Base-by-base conservation (phyloP, 2,329 filamentous ascomycete genomes). In the Alternaria ventricosa region DNA sequence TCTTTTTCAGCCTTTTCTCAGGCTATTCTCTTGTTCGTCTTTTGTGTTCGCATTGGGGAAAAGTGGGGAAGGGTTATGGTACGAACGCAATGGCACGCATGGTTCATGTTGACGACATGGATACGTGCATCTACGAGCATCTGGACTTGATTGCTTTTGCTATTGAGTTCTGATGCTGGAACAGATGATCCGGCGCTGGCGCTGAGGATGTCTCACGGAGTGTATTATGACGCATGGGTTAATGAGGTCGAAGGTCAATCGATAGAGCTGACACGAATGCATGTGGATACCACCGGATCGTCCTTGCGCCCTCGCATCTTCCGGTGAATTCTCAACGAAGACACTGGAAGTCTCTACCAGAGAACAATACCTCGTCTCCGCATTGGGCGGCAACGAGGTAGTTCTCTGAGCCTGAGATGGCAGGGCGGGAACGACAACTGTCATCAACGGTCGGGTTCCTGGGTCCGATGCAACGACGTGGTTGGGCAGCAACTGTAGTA, bases 151-250 rank as follows among this genome's bases (percentile, higher is more conserved):
- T 69, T 76, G 62, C 67, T 78, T 75, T 75, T 73, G 64, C 62
- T 65, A 59, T 63, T 60, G 64, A 66, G 59, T 50, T 47, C 51
- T 77, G 72, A 75, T 75, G 68, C 58, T 60, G 59, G 63, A 49
- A 63, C 51, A 57, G 64, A 64, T 53, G 59, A 63, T 61, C 71
- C 66, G 68, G 71, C 73, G 77, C 77, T 60, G 77, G 77, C 77
- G 71, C 72, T 71, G 76, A 75, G 69, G 64, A 57, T 65, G 61
- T 54, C 54, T 45, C 22, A 63, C 59, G 56, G 60, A 64, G 64
- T 63, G 61, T 67, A 70, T 63, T 69, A 76, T 76, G 72, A 77
- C 71, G 64, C 65, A 67, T 58, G 67, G 47, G 62, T 54, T 69
- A 61, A 68, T 63, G 71, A 64, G 65, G 49, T 61, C 58, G 62